Evolutionary conservation across 129 eudicot genomes (phyloP), one percentile per base, ranked within the genome.

Genomic region (Artemisia tridentata): DNA sequence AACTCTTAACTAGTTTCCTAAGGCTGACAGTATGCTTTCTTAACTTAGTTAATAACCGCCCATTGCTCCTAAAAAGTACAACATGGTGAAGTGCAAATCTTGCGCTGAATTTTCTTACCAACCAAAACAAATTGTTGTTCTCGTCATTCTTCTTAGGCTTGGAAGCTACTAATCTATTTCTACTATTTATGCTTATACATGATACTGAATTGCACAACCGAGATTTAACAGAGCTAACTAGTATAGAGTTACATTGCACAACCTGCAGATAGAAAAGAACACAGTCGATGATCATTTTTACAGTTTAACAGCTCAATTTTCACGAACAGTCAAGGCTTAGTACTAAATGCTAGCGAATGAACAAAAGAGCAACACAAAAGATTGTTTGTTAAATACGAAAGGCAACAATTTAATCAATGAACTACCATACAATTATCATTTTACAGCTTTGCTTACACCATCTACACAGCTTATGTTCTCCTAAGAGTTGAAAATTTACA

Each of bases 221-320:
- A 67, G 59, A 61, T 65, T 84, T 80, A 25, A 71, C 70, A 2
- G 77, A 69, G 12, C 66, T 72, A 62, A 71, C 69, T 38, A 78
- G 67, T 1, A 73, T 59, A 60, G 83, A 71, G 49, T 83, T 83
- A 61, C 76, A 81, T 11, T 79, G 81, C 38, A 27, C 65, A 78
- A 80, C 83, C 95, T 85, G 85, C 81, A 75, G 23, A 67, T 25
- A 46, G 6, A 70, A 16, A 43, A 65, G 27, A 27, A 27, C 31
- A 27, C 31, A 25, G 29, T 25, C 0, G 29, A 25, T 25, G 29
- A 25, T 25, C 29, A 25, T 23, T 23, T 25, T 25, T 25, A 25
- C 27, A 25, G 27, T 2, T 25, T 25, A 25, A 25, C 27, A 25
- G 3, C 4, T 25, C 27, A 25, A 25, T n/a, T 25, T 25, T 25